These are phyloP conservation scores for Radiomyces spectabilis DNA, from an alignment of 192 early-diverging fungal genomes.

Conservation along the genomic window DNA sequence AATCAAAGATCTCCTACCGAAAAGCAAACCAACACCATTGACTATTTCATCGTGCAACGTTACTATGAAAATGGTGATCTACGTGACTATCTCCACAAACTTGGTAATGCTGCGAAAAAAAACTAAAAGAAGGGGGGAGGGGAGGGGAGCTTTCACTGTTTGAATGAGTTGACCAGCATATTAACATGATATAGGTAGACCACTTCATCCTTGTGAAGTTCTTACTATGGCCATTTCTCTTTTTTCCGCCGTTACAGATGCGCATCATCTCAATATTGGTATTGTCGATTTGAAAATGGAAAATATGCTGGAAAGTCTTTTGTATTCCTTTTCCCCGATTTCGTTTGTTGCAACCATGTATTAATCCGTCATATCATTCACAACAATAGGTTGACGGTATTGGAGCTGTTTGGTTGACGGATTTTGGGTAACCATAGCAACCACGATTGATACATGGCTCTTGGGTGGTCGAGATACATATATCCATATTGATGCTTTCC, in stretches of 20 bases:
- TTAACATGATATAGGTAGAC: not conserved
- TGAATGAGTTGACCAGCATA: not conserved
- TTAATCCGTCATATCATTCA: not conserved
- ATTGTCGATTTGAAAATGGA: conserved; percentile 18
- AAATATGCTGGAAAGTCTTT: conserved; percentile 12
- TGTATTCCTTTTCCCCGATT: not conserved
- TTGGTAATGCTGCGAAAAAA: not conserved
- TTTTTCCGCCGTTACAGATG: conserved; percentile 13
- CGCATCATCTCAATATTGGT: conserved; percentile 4
- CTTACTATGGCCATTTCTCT: conserved; percentile 5
- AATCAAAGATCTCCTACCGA: not conserved
- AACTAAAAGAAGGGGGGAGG: not conserved
- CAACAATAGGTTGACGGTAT: conserved; percentile 4
- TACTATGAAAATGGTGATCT: conserved; percentile 4
- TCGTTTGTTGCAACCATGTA: not conserved
- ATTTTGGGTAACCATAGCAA: conserved; percentile 12
- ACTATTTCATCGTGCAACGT: conserved; percentile 5
- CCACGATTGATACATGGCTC: no score
- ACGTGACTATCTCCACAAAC: conserved; percentile 4
- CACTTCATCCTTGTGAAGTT: conserved; percentile 5
- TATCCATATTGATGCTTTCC: not conserved
- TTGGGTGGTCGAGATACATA: no score
- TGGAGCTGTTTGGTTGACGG: conserved; percentile 14
- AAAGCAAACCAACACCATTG: not conserved
- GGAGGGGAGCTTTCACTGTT: no score